phyloP scores from a whole-genome alignment of 352 stramenopile species.

The Phytopythium kandeliae region DNA sequence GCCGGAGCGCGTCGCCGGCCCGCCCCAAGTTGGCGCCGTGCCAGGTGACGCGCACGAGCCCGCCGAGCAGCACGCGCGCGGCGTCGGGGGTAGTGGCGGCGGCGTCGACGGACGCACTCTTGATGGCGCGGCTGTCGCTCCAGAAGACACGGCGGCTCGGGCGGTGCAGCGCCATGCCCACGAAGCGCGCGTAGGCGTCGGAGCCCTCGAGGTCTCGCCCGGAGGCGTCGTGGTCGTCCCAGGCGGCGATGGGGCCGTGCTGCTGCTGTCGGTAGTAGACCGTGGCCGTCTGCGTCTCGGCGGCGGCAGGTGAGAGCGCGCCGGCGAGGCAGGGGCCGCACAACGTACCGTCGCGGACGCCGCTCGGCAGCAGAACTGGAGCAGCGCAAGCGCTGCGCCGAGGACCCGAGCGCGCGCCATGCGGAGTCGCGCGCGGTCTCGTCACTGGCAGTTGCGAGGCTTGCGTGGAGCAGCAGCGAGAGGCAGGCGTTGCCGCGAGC shows the following conservation, averaged over 20 bases:
- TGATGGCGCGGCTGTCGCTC: slow-evolving; percentile 50
- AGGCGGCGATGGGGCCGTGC: slow-evolving; percentile 47
- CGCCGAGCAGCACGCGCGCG: slow-evolving; percentile 25
- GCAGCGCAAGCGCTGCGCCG: neutral
- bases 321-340: neutral
- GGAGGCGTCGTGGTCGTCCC: slow-evolving; percentile 31
- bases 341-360: neutral
- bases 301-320: neutral
- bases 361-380: neutral
- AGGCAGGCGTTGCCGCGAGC: too few species aligned
- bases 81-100: slow-evolving; percentile 1
- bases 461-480: too few species aligned
- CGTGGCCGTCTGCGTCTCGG: slow-evolving; percentile 25
- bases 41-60: slow-evolving; percentile 42
- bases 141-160: slow-evolving; percentile 34
- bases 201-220: slow-evolving; percentile 30
- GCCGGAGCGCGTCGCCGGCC: slow-evolving; percentile 19
- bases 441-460: too few species aligned
- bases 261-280: slow-evolving; percentile 59
- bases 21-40: slow-evolving; percentile 48
- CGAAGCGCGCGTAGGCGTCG: slow-evolving; percentile 32
- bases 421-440: neutral
- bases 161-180: slow-evolving; percentile 37
- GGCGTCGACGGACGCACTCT: slow-evolving; percentile 12
- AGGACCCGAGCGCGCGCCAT: neutral